These are phyloP conservation scores for Penicillium longicatenatum DNA, from an alignment of 495 filamentous ascomycete species.

Conservation along the genomic window DNA sequence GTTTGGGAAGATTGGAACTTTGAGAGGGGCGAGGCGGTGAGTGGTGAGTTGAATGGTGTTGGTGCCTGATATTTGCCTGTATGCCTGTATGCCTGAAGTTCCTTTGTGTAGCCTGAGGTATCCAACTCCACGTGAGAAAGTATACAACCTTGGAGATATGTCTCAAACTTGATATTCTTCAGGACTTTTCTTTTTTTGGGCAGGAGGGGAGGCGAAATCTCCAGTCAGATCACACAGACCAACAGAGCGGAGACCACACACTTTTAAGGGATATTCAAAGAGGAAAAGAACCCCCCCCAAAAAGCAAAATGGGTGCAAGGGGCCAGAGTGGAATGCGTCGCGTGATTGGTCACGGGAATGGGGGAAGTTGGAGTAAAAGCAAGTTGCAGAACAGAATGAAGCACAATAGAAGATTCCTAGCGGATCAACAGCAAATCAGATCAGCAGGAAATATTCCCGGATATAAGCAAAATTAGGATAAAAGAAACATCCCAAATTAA, in stretches of 20 bases:
- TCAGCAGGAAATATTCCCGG: background rate
- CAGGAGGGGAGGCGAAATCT: background rate
- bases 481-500: background rate
- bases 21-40: slow-evolving; percentile 38
- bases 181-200: background rate
- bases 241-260: background rate
- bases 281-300: background rate
- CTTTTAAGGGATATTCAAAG: slow-evolving; percentile 4
- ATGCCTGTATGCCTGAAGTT: slow-evolving; percentile 15
- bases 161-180: slow-evolving; percentile 1
- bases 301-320: slow-evolving; percentile 9
- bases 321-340: slow-evolving; percentile 18
- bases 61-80: background rate
- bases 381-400: background rate
- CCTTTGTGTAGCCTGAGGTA: slow-evolving; percentile 5
- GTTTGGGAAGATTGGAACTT: slow-evolving; percentile 25
- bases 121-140: slow-evolving; percentile 2
- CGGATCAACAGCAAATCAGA: background rate
- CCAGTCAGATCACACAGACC: slow-evolving; percentile 3
- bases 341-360: slow-evolving; percentile 31
- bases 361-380: slow-evolving; percentile 1
- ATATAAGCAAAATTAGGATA: background rate
- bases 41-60: background rate
- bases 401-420: background rate
- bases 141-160: background rate